Conservation (phyloP, 2,329 filamentous ascomycete species). For the Aspergillus pseudonomiae region DNA sequence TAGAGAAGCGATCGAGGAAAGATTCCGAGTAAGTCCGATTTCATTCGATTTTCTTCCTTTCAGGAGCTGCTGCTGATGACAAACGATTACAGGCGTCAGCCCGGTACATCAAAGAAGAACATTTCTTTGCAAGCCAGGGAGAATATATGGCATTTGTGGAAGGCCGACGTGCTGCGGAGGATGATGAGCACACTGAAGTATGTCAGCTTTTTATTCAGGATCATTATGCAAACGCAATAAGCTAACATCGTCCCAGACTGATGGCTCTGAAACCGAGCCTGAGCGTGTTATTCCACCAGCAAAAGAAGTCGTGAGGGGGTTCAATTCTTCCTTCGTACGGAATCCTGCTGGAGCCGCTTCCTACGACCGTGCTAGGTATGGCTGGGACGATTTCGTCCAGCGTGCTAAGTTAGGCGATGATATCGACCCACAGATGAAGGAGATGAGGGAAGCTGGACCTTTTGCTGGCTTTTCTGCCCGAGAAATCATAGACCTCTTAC, state of each 20-base stretch:
- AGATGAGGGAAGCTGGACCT: constrained; percentile 33
- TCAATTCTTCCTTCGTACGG: constrained; percentile 39
- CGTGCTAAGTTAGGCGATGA: constrained; percentile 42
- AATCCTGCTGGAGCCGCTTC: constrained; percentile 37
- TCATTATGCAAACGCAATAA: constrained; percentile 7
- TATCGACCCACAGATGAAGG: constrained; percentile 43
- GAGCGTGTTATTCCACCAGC: constrained; percentile 29
- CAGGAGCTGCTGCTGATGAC: not conserved
- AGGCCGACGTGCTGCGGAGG: constrained; percentile 41
- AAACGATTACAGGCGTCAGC: constrained; percentile 26
- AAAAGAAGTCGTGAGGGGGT: constrained; percentile 36
- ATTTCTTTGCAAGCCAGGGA: constrained; percentile 43
- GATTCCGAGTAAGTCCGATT: constrained; percentile 32
- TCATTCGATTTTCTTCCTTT: not conserved
- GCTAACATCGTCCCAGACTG: constrained; percentile 28
- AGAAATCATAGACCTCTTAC: constrained; percentile 30
- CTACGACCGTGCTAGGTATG: constrained; percentile 38
- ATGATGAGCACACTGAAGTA: constrained; percentile 47
- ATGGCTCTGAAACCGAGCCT: constrained; percentile 34
- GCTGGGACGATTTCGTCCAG: constrained; percentile 46
- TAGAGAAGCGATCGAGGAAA: constrained; percentile 35
- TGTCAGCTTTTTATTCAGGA: constrained; percentile 1
- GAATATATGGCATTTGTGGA: constrained; percentile 44
- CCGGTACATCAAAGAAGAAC: constrained; percentile 39
- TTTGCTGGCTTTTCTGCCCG: constrained; percentile 28